Conservation (phyloP, 129 eudicot species). For the Cynara cardunculus region DNA sequence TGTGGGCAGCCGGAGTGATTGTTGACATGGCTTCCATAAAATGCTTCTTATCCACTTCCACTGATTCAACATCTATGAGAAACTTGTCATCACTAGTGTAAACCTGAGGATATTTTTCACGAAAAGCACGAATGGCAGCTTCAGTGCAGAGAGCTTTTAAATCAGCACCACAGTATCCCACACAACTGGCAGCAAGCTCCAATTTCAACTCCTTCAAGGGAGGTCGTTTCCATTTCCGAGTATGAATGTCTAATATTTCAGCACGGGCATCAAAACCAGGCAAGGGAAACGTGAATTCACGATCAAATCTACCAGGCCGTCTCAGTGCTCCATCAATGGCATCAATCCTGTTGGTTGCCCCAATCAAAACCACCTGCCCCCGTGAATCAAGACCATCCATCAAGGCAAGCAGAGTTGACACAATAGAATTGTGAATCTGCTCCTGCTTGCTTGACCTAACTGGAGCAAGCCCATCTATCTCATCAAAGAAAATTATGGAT, state of each 20-base stretch:
- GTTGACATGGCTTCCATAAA: slow-evolving; percentile 94
- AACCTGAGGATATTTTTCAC: slow-evolving; percentile 97
- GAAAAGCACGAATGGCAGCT: slow-evolving; percentile 99
- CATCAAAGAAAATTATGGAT: slow-evolving; percentile 94
- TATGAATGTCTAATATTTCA: slow-evolving; percentile 89
- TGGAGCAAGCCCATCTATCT: slow-evolving; percentile 98
- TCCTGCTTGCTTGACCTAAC: slow-evolving; percentile 99
- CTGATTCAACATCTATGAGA: slow-evolving; percentile 87
- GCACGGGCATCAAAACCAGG: slow-evolving; percentile 99
- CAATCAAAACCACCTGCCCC: slow-evolving; percentile 96
- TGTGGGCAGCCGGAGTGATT: slow-evolving; percentile 98
- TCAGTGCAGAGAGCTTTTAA: slow-evolving; percentile 94
- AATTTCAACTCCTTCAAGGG: slow-evolving; percentile 64
- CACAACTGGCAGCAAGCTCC: slow-evolving; percentile 99
- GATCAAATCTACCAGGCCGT: slow-evolving; percentile 97
- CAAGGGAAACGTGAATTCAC: slow-evolving; percentile 89
- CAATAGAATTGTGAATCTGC: slow-evolving; percentile 97
- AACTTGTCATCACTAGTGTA: slow-evolving; percentile 98
- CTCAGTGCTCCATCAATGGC: slow-evolving; percentile 98
- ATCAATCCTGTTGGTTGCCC: slow-evolving; percentile 95
- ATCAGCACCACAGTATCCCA: slow-evolving; percentile 99
- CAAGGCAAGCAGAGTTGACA: slow-evolving; percentile 92
- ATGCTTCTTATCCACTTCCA: slow-evolving; percentile 83
- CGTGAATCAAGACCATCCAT: slow-evolving; percentile 99
- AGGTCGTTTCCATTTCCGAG: slow-evolving; percentile 95